Conservation (phyloP, 306 rosid species). For the Delonix regia region DNA sequence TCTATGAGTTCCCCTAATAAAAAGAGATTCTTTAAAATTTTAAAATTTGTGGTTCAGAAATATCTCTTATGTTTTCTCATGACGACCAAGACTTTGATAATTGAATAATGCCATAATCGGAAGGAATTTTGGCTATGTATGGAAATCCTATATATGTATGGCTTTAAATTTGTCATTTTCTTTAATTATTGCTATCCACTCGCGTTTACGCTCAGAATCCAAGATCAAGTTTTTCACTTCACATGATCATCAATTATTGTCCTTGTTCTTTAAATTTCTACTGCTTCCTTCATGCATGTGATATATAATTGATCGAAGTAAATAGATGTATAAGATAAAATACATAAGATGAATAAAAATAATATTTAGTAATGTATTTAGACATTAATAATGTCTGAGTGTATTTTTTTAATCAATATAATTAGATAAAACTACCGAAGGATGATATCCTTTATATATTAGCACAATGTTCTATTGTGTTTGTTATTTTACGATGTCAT, state of each 20-base stretch:
- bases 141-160: neutral
- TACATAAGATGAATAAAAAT: too few species aligned
- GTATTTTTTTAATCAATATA: neutral
- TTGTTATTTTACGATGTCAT: too few species aligned
- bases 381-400: neutral
- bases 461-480: too few species aligned
- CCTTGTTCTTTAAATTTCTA: too few species aligned
- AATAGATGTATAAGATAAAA: neutral
- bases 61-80: neutral
- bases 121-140: neutral
- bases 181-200: neutral
- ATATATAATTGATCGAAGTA: too few species aligned
- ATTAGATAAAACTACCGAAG: too few species aligned
- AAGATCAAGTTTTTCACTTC: neutral
- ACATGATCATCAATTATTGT: too few species aligned
- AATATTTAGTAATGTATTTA: too few species aligned
- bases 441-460: too few species aligned
- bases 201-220: neutral
- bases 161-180: neutral
- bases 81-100: slow-evolving; percentile 10
- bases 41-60: neutral
- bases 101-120: neutral
- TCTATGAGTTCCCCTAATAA: neutral
- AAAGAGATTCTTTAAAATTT: slow-evolving; percentile 20
- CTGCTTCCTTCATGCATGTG: too few species aligned